Conservation (phyloP, 73 alveolate species). For the Durusdinium trenchii region DNA sequence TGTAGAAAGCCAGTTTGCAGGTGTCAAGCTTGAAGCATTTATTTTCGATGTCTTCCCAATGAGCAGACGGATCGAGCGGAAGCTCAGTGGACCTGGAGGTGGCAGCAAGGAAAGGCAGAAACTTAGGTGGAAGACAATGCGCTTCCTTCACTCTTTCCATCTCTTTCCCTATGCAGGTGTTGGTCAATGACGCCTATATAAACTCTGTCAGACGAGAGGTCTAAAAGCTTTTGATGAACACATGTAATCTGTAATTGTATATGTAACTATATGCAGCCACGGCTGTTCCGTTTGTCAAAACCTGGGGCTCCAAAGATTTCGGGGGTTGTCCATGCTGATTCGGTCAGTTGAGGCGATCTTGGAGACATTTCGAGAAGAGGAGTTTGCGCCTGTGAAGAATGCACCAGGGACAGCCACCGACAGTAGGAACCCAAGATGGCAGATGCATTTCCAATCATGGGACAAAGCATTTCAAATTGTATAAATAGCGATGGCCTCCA, state of each 20-base stretch:
- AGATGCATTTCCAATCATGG: background rate
- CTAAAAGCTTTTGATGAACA: too few species aligned
- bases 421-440: background rate
- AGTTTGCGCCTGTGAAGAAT: slow-evolving; percentile 98
- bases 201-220: too few species aligned
- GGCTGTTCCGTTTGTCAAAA: too few species aligned
- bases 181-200: too few species aligned
- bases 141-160: too few species aligned
- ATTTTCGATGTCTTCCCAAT: slow-evolving; percentile 96
- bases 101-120: too few species aligned
- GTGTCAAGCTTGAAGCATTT: slow-evolving; percentile 82
- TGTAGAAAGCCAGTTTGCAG: slow-evolving; percentile 50
- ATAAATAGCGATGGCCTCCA: background rate
- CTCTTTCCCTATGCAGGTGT: too few species aligned
- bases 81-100: slow-evolving; percentile 1
- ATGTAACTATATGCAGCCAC: too few species aligned
- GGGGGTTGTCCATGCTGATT: too few species aligned
- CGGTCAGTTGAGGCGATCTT: slow-evolving; percentile 76
- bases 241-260: too few species aligned
- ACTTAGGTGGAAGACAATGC: too few species aligned
- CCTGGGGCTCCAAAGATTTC: too few species aligned
- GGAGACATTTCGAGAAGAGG: slow-evolving; percentile 97
- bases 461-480: background rate
- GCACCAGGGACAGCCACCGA: slow-evolving; percentile 97
- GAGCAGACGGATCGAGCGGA: slow-evolving; percentile 96